These are phyloP conservation scores for Spathaspora sp. DNA, from an alignment of 805 yeast genomes.

Conservation along the genomic window DNA sequence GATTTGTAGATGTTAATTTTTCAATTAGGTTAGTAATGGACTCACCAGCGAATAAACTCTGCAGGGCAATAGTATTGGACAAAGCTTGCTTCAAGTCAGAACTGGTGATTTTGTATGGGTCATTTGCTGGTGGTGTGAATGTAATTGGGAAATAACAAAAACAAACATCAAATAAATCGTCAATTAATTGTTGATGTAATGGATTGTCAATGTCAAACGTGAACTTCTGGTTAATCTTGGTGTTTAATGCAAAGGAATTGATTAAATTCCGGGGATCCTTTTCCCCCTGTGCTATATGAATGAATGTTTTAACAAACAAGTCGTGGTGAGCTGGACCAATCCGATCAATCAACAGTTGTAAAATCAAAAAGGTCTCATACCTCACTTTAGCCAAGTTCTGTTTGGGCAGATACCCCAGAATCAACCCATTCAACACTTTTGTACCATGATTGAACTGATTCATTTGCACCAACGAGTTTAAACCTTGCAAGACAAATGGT, in stretches of 20 bases:
- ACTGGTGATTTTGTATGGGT: constrained; percentile 79
- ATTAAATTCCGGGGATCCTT: constrained; percentile 91
- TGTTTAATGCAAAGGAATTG: constrained; percentile 59
- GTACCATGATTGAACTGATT: constrained; percentile 37
- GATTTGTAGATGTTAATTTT: constrained; percentile 73
- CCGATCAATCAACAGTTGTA: not conserved
- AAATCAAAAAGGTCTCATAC: constrained; percentile 51
- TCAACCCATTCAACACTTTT: constrained; percentile 35
- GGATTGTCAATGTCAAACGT: constrained; percentile 22
- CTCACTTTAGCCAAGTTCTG: constrained; percentile 62
- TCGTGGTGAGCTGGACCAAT: not conserved
- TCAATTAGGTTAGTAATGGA: constrained; percentile 75
- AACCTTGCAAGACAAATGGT: constrained; percentile 50
- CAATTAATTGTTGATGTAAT: constrained; percentile 40
- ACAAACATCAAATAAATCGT: constrained; percentile 78
- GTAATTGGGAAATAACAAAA: constrained; percentile 97
- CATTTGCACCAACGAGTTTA: constrained; percentile 51
- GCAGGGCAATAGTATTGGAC: constrained; percentile 60
- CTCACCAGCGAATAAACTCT: constrained; percentile 62
- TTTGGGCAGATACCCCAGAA: constrained; percentile 29
- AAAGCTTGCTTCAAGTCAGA: constrained; percentile 63
- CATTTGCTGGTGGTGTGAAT: constrained; percentile 87
- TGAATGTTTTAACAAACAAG: constrained; percentile 50
- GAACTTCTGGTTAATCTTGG: constrained; percentile 40
- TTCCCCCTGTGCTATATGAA: constrained; percentile 77